Evolutionary conservation across 192 early-diverging fungal species (phyloP), one percentile per base, ranked within the genome.

Genomic region (Mortierella hygrophila): DNA sequence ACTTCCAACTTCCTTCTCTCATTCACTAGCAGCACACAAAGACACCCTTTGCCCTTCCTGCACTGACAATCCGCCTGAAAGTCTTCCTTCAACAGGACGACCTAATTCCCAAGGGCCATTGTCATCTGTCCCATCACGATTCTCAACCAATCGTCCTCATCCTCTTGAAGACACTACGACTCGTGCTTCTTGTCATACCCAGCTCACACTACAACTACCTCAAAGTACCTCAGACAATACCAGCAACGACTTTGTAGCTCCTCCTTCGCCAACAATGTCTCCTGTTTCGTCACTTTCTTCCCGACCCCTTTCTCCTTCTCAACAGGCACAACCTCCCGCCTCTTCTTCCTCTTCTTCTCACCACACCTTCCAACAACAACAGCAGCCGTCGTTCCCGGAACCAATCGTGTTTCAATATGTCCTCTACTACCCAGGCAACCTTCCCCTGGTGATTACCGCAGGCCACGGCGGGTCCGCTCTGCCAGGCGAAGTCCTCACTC

Each of bases 41-140:
- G 6, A 40, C 71, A 13, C 41, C 10, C 44, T 73, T 20, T n/a
- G 72, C 41, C 29, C 29, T 54, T 52, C 32, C 55, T 37, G 37
- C 52, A 63, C 49, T 23, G 16, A 35, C 74, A 57, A 71, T 60
- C n/a, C 23, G 47, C 46, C 18, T 63, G 65, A 7, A 41, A 78
- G 72, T 40, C 23, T 60, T 85, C 83, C 83, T 85, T 85, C 83
- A 85, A 85, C 83, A 85, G 83, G 83, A 77, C 57, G 40, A 65
- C 42, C 73, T 29, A 68, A 9, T 1, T 2, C 46, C 16, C 55
- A 23, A 49, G 20, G 72, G 46, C 73, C 46, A 69, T 55, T 46
- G 26, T 57, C 74, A 16, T 44, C 49, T 11, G 29, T 23, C 41
- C 37, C 49, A 26, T 41, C 71, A 32, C 83, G 83, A 80, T 85